These are phyloP conservation scores for Medicago arabica DNA, from an alignment of 306 rosid species.

Conservation along the genomic window DNA sequence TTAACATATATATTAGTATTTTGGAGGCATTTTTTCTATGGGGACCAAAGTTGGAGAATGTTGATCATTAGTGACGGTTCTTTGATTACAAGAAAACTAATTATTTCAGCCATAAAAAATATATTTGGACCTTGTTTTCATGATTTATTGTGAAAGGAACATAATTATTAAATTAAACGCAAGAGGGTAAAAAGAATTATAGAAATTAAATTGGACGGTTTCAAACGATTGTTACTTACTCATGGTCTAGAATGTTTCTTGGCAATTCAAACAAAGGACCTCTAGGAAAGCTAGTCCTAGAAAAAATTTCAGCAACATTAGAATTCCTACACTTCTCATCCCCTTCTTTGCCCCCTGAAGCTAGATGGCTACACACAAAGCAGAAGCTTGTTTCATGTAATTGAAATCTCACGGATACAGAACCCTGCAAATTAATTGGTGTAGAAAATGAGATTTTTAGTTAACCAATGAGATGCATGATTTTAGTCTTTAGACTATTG, in stretches of 20 bases:
- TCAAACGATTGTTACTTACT: constrained; percentile 56
- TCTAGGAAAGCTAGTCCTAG: constrained; percentile 74
- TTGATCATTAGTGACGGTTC: constrained; percentile 39
- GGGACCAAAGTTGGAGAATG: constrained; percentile 54
- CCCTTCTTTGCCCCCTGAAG: constrained; percentile 82
- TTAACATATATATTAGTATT: neutral
- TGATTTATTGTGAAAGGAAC: constrained; percentile 42
- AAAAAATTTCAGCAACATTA: constrained; percentile 71
- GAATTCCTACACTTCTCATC: constrained; percentile 79
- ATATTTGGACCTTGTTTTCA: constrained; percentile 43
- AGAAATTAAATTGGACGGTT: constrained; percentile 44
- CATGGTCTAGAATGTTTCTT: constrained; percentile 72
- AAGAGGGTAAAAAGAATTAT: neutral
- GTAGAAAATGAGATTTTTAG: neutral
- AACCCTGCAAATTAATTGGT: constrained; percentile 65
- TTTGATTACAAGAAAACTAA: constrained; percentile 2
- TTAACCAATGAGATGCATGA: constrained; percentile 18
- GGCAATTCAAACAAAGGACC: constrained; percentile 74
- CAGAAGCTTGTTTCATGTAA: constrained; percentile 84
- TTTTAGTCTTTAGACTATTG: constrained; percentile 11
- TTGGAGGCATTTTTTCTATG: constrained; percentile 48
- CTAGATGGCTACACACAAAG: constrained; percentile 87
- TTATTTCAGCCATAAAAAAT: neutral
- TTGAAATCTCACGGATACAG: constrained; percentile 82
- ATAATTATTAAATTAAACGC: constrained; percentile 35